phyloP scores from a whole-genome alignment of 2,329 filamentous ascomycete species.

The Cytospora leucostoma region DNA sequence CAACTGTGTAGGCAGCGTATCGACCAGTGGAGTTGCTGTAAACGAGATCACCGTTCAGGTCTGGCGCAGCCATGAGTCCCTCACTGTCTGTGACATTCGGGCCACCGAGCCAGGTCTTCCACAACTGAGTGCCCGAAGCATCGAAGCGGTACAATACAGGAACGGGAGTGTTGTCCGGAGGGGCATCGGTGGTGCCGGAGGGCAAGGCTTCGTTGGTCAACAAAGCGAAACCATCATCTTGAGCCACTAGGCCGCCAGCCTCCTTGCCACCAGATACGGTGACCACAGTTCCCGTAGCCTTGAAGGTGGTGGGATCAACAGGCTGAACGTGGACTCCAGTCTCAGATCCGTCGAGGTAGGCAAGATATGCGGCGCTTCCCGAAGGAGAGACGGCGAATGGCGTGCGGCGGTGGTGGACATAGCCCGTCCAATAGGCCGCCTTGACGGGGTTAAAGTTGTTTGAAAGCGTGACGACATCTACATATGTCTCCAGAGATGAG shows the following conservation, averaged over 20 bases:
- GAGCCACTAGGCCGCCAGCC: slow-evolving; percentile 61
- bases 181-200: slow-evolving; percentile 50
- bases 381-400: slow-evolving; percentile 64
- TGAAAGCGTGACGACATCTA: slow-evolving; percentile 50
- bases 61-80: slow-evolving; percentile 51
- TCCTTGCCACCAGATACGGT: slow-evolving; percentile 58
- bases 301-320: slow-evolving; percentile 56
- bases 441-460: slow-evolving; percentile 58
- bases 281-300: slow-evolving; percentile 52
- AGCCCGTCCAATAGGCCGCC: slow-evolving; percentile 61
- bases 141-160: slow-evolving; percentile 59
- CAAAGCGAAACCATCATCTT: slow-evolving; percentile 64
- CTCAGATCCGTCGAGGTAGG: slow-evolving; percentile 59
- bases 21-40: slow-evolving; percentile 57
- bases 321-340: slow-evolving; percentile 59
- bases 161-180: slow-evolving; percentile 51
- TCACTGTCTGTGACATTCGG: slow-evolving; percentile 50
- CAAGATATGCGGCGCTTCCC: slow-evolving; percentile 59
- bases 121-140: slow-evolving; percentile 54
- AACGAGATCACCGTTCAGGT: slow-evolving; percentile 64
- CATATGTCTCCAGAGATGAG: slow-evolving; percentile 36
- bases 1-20: slow-evolving; percentile 64
- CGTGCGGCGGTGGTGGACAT: slow-evolving; percentile 62
- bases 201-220: slow-evolving; percentile 59
- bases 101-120: slow-evolving; percentile 61